Evolutionary conservation across 352 stramenopile genomes (phyloP).

Genomic region (Globisporangium solare): DNA sequence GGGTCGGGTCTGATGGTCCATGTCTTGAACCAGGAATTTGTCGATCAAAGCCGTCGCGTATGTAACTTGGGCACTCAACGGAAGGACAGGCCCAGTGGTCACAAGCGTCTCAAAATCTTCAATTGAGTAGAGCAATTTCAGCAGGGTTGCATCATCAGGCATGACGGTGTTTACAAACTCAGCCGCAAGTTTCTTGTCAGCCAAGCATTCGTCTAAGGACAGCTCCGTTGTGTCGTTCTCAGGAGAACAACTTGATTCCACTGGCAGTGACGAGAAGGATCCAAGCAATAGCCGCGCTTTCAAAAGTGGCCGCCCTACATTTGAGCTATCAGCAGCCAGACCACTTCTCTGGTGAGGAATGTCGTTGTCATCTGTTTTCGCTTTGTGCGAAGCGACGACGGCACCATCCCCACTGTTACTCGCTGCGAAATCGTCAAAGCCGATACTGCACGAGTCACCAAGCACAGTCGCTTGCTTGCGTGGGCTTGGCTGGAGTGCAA

Average conservation of each 20-base stretch:
- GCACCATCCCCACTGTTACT: neutral
- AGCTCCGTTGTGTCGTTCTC: conserved; percentile 5
- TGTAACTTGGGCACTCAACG: conserved; percentile 19
- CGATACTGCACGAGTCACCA: conserved; percentile 9
- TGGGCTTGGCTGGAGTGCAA: conserved; percentile 19
- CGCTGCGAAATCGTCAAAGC: conserved; percentile 28
- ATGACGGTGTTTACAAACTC: conserved; percentile 36
- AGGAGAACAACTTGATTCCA: neutral
- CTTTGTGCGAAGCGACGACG: neutral
- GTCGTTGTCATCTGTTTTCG: neutral
- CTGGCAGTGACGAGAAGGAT: neutral
- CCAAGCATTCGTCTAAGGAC: conserved; percentile 33
- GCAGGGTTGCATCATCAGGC: conserved; percentile 27
- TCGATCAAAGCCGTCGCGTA: conserved; percentile 29
- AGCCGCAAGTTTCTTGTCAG: conserved; percentile 35
- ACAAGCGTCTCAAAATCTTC: conserved; percentile 41
- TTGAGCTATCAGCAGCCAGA: neutral
- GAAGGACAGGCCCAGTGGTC: conserved; percentile 13
- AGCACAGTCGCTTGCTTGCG: neutral
- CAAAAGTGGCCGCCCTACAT: neutral
- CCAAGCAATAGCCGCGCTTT: neutral
- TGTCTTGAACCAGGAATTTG: conserved; percentile 17
- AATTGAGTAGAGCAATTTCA: conserved; percentile 36
- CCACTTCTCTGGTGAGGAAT: neutral
- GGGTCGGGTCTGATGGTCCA: neutral